A percentile compares a stretch with the other conserved stretches of the same genome.
Evolutionary conservation across 2,329 filamentous ascomycete genomes (phyloP).

Genomic region (Venturia effusa): DNA sequence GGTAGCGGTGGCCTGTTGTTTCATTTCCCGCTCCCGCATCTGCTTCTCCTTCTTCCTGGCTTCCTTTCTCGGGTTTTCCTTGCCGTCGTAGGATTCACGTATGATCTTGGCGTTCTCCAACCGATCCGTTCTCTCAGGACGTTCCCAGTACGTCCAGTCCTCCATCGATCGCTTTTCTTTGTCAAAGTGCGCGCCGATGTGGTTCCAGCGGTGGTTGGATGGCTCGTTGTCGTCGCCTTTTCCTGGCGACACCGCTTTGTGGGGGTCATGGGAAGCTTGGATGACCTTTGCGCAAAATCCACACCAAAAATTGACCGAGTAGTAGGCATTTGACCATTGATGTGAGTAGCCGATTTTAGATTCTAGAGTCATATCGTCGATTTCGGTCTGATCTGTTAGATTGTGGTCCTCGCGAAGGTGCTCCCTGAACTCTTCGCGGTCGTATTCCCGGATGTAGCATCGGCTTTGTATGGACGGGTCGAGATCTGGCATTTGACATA

Average conservation of each 20-base stretch:
- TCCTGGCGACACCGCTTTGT: background rate
- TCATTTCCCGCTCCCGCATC: background rate
- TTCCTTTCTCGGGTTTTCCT: background rate
- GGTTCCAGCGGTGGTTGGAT: conserved; percentile 5
- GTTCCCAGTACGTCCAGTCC: conserved; percentile 4
- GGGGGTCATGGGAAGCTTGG: background rate
- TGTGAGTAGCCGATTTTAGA: conserved; percentile 42
- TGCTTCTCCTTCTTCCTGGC: background rate
- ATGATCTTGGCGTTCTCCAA: background rate
- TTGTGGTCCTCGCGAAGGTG: conserved; percentile 8
- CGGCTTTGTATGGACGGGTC: background rate
- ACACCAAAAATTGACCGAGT: conserved; percentile 68
- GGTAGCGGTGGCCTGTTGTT: background rate
- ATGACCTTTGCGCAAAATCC: conserved; percentile 62
- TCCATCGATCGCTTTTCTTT: background rate
- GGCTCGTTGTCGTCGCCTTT: background rate
- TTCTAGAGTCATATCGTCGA: background rate
- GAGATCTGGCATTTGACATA: conserved; percentile 5
- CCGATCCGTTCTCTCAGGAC: background rate
- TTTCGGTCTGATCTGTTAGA: background rate
- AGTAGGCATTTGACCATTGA: conserved; percentile 31
- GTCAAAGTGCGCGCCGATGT: conserved; percentile 7
- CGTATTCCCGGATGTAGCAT: conserved; percentile 1
- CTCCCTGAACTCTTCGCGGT: background rate
- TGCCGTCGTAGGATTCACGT: background rate